Evolutionary conservation across 1,284 basidiomycete genomes (phyloP).

Genomic region (Pseudozyma hubeiensis): DNA sequence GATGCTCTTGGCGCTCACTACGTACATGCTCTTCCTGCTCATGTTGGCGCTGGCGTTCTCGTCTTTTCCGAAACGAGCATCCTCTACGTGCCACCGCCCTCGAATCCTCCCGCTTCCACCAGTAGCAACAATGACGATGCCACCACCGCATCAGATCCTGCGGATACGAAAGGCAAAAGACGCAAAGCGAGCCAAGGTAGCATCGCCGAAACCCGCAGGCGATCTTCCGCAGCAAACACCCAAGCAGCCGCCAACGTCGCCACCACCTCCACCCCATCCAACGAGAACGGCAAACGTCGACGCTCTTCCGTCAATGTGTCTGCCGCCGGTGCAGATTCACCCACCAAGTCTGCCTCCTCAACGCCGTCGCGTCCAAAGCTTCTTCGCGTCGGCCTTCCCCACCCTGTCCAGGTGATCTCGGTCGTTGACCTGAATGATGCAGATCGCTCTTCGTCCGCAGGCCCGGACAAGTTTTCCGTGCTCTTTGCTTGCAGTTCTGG

Average conservation of each 20-base stretch:
- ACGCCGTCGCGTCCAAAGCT: constrained; percentile 24
- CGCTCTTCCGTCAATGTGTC: constrained; percentile 40
- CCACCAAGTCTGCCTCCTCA: constrained; percentile 10
- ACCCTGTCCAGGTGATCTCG: constrained; percentile 54
- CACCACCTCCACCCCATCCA: constrained; percentile 23
- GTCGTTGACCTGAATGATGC: constrained; percentile 33
- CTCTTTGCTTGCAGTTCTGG: constrained; percentile 49
- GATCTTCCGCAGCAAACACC: constrained; percentile 19
- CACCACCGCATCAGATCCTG: constrained; percentile 2
- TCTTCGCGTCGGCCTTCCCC: constrained; percentile 39
- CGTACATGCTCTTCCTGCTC: constrained; percentile 51
- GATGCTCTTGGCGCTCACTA: constrained; percentile 62
- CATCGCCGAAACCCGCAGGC: constrained; percentile 19
- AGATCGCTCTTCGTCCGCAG: background rate
- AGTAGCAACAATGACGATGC: background rate
- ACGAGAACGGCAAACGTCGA: constrained; percentile 56
- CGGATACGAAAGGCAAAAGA: constrained; percentile 45
- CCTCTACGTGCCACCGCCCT: constrained; percentile 57
- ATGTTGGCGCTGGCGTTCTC: constrained; percentile 60
- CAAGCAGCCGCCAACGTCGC: background rate
- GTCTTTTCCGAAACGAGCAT: constrained; percentile 61
- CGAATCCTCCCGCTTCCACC: constrained; percentile 8
- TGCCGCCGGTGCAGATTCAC: constrained; percentile 5
- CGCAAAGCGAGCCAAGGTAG: constrained; percentile 51
- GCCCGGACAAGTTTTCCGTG: constrained; percentile 23